Conservation (phyloP, 139 green algal species). For the Chlorella vulgaris region DNA sequence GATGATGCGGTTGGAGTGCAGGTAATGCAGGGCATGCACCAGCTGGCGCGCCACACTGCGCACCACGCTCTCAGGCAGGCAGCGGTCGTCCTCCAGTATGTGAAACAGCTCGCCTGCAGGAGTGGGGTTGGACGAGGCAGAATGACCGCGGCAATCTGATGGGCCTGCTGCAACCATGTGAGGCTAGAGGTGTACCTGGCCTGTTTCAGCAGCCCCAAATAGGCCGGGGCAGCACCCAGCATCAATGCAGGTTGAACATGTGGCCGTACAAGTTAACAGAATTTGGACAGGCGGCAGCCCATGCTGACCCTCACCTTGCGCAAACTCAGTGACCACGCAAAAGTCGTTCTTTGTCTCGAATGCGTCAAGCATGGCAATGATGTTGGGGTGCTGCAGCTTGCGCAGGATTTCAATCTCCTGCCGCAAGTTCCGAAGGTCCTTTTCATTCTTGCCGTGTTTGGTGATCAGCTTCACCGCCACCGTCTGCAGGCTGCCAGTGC, state of each 20-base stretch:
- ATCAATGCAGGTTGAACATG: too few relatives aligned
- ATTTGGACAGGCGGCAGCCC: not conserved
- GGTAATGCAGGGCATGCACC: slow-evolving; percentile 92
- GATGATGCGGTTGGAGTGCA: slow-evolving; percentile 94
- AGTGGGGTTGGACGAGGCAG: too few relatives aligned
- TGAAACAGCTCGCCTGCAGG: slow-evolving; percentile 94
- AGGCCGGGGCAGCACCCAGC: too few relatives aligned
- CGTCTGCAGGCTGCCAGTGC: slow-evolving; percentile 90
- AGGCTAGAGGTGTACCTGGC: too few relatives aligned
- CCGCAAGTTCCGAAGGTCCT: slow-evolving; percentile 91
- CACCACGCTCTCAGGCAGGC: slow-evolving; percentile 85
- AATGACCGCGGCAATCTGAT: too few relatives aligned
- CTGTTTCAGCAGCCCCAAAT: too few relatives aligned
- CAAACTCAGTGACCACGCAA: slow-evolving; percentile 97
- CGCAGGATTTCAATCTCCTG: slow-evolving; percentile 91
- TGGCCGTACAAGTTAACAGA: not conserved
- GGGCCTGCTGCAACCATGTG: too few relatives aligned
- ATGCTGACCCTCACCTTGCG: slow-evolving; percentile 62
- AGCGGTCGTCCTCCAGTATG: slow-evolving; percentile 94
- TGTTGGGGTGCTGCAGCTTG: slow-evolving; percentile 83
- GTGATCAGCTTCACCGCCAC: slow-evolving; percentile 99
- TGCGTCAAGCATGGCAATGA: slow-evolving; percentile 72
- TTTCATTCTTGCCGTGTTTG: slow-evolving; percentile 93
- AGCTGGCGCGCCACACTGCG: slow-evolving; percentile 88
- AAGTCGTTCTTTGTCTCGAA: slow-evolving; percentile 98